phyloP scores from a whole-genome alignment of 2,329 filamentous ascomycete genomes.

The Xylaria sp. region DNA sequence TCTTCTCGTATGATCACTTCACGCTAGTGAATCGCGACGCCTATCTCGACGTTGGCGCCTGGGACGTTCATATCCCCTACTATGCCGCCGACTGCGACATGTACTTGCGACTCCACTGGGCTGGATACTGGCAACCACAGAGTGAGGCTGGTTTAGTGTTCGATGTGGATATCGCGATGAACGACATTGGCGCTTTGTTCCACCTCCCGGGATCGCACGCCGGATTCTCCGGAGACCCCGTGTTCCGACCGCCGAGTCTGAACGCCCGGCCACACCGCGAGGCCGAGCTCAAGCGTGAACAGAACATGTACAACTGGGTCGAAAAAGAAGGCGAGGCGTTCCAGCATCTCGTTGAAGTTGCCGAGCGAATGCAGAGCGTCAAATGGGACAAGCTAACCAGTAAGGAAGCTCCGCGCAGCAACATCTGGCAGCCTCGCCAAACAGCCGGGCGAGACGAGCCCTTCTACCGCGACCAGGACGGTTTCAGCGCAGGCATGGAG shows the following conservation, averaged over 20 bases:
- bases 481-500: constrained; percentile 33
- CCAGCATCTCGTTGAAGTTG: constrained; percentile 33
- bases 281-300: constrained; percentile 29
- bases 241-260: constrained; percentile 21
- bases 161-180: constrained; percentile 38
- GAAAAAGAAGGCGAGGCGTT: constrained; percentile 35
- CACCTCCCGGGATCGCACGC: constrained; percentile 35
- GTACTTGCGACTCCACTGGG: constrained; percentile 40
- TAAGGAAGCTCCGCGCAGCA: constrained; percentile 32
- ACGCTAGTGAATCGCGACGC: constrained; percentile 43
- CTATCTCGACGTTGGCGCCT: constrained; percentile 40
- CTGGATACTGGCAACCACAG: constrained; percentile 37
- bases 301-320: constrained; percentile 29
- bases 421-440: constrained; percentile 40
- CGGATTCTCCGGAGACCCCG: constrained; percentile 32
- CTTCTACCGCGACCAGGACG: constrained; percentile 38
- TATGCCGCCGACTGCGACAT: constrained; percentile 44
- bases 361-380: constrained; percentile 29
- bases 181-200: constrained; percentile 40
- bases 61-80: constrained; percentile 47
- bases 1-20: constrained; percentile 48
- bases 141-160: constrained; percentile 38
- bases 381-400: constrained; percentile 21
- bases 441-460: constrained; percentile 40
- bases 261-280: constrained; percentile 23